Base-by-base conservation (phyloP, 2,329 filamentous ascomycete species). In the Claviceps quebecensis region DNA sequence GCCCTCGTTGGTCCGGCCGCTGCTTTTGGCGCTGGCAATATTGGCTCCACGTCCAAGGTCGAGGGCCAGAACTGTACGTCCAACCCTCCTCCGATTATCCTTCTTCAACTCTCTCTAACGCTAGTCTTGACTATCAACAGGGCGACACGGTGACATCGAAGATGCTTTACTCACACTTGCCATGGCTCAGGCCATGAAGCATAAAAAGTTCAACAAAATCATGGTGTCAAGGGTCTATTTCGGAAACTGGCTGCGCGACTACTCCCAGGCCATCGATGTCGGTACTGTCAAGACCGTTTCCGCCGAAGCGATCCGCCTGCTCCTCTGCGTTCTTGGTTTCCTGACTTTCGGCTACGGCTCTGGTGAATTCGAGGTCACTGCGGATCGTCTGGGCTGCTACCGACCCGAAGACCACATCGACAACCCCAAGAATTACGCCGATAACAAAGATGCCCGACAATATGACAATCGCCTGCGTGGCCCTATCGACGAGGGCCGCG, bases 231-330 rank as follows among this genome's bases (percentile, higher is more conserved):
- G 89, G 55, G 86, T 94, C 56, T 96, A 96, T 72, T 96, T 96
- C 71, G 90, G 90, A 57, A 96, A 95, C 72, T 95, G 90, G 90
- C 79, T 95, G 37, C 80, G 78, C 54, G 90, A 96, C 69, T 96
- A 96, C 69, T 93, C 86, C 50, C 90, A 96, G 68, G 90, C 89
- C 55, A 86, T 95, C 60, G 90, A 96, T 66, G 87, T 95, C 48
- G 90, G 88, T 55, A 94, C 88, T 4, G 80, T 95, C 69, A 95
- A 95, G 72, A 80, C 84, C 60, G 89, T 96, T 56, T 91, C 86
- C 52, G 84, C 87, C 49, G 88, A 95, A 68, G 89, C 89, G 53
- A 95, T 96, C 62, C 84, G 90, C 37, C 85, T 96, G 47, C 73
- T 95, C 14, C 79, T 96, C 51, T 95, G 86, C 75, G 80, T 96